Evolutionary conservation across 805 yeast genomes (phyloP), one percentile per base, ranked within the genome.

Genomic region (Saturnispora zaruensis): DNA sequence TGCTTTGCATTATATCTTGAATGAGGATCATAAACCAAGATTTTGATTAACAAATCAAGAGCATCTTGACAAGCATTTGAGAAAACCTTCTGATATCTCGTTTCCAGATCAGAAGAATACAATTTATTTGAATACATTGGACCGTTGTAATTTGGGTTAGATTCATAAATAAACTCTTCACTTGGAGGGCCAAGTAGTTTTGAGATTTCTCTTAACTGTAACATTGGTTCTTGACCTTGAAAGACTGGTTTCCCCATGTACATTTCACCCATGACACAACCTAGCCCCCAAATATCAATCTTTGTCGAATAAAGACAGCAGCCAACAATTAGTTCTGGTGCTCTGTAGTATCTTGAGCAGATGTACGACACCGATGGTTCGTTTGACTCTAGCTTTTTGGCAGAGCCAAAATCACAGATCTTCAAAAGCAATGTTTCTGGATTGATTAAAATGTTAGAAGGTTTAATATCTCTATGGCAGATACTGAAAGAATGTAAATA

Each of bases 271-370:
- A 93, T 70, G 33, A 93, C 96, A 71, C 99, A 91, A 1, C 98
- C 99, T 52, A 91, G 72, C 16, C 97, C 96, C 99, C 99, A 93
- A 60, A 90, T 84, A 66, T 93, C 99, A 52, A 93, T 91, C 61
- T 89, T 87, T 3, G 95, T 83, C 4, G 95, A 80, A 66, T 93
- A 93, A 36, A 82, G 76, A 52, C 90, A 79, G 58, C 89, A 84
- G 2, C 99, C 99, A 49, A 93, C 81, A 62, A 93, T 86, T 53
- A 93, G 76, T 66, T 93, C 99, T 0, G 99, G 99, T 1, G 98
- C 95, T 58, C 97, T 78, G 68, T 90, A 90, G 66, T 89, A 93
- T 60, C 99, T 80, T 23, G 96, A 88, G 67, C 97, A 95, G 51
- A 93, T 93, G 64, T 93, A 93, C 46, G 96, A 84, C 55, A 90